Base-by-base conservation (phyloP, 2,329 filamentous ascomycete genomes). In the Ceratocystiopsis minuta region DNA sequence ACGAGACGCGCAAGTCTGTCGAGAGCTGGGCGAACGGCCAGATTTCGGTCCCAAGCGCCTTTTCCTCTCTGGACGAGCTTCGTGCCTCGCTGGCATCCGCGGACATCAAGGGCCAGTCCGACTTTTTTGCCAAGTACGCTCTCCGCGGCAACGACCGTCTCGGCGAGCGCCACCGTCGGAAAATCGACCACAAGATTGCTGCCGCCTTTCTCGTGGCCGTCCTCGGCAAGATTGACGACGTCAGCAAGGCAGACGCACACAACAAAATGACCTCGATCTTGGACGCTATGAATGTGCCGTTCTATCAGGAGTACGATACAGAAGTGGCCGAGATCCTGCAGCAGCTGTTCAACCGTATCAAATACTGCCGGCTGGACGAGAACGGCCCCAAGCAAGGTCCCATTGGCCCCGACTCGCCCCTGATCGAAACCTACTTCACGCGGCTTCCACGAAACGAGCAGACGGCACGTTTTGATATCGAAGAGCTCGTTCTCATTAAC, bases 371-470 rank as follows among this genome's bases (percentile, higher is more conserved):
- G 34, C 62, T 98, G n/a, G 90, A 96, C 49, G 80, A 85, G 0
- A 72, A 96, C 55, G 90, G 90, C 0, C 90, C 90, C 3, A 88
- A 83, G 57, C 64, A 83, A 41, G 90, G 90, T 0, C 72, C 78
- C 16, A 82, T 98, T 55, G 80, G 75, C 43, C 62, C 75, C 9
- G 63, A 78, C 42, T 88, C 75, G 52, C 87, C 90, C 13, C 65
- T 98, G 24, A 84, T 95, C 48, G 90, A 98, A 63, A 70, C 81
- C 0, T 98, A 98, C 63, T 98, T 98, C 60, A 96, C 90, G 0
- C 76, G 88, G 24, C 66, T 98, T 35, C 83, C 87, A 1, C 57
- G 71, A 28, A 94, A 93, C 52, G 74, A 80, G 12, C 74, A 69
- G 12, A 94, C 90, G 0, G 69, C 75, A 46, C 78, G 34, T 6